Evolutionary conservation across 169 alveolate genomes (phyloP).

Genomic region (Miamiensis avidus): DNA sequence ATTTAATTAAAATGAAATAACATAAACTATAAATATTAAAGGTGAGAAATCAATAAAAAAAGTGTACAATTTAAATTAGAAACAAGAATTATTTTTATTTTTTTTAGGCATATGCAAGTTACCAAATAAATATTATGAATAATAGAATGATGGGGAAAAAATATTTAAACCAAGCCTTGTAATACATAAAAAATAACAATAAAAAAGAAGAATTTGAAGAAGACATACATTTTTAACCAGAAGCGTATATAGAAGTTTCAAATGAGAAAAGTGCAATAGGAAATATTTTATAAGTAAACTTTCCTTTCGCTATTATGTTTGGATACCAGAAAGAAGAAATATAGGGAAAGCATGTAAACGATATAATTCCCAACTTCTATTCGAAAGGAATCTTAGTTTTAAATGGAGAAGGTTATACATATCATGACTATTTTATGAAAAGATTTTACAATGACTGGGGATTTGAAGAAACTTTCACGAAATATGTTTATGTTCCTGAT

Average conservation of each 20-base stretch:
- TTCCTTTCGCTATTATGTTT: neutral
- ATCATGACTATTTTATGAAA: neutral
- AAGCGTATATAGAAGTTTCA: neutral
- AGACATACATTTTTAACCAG: neutral
- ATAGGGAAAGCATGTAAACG: neutral
- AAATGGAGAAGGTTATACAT: neutral
- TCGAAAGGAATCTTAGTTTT: neutral
- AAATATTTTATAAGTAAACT: neutral
- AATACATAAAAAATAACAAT: neutral
- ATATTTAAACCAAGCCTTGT: neutral
- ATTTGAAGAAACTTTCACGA: neutral
- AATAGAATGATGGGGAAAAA: neutral
- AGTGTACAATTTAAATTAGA: no score
- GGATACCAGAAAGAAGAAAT: neutral
- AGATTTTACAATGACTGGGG: neutral
- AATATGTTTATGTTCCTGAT: neutral
- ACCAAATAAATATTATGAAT: neutral
- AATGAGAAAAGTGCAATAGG: neutral
- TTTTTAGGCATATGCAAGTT: neutral
- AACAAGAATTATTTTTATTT: no score
- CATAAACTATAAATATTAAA: neutral
- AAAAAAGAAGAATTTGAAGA: neutral
- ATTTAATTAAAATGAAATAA: constrained; percentile 5
- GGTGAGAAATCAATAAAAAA: no score
- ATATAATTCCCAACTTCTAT: neutral